Evolutionary conservation across 176 grass and related monocot species (phyloP), one percentile per base, ranked within the genome.

Genomic region (Oryza punctata): DNA sequence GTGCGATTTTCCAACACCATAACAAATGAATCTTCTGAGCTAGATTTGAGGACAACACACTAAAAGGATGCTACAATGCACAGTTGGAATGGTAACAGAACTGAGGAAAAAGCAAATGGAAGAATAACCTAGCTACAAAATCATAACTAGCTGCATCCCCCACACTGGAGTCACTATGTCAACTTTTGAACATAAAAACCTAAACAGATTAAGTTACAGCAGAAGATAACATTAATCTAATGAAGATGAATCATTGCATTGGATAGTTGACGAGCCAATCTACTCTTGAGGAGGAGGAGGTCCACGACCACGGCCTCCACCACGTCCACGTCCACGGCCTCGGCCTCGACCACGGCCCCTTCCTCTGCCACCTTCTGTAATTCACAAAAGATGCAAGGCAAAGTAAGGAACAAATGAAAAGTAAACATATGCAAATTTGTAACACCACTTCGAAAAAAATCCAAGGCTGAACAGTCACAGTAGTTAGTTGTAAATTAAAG

Each of bases 91-190:
- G 16, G 32, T 73, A 79, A 19, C 38, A 65, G n/a, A 12, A 82
- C 29, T 76, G 74, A 75, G 15, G 63, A 13, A 85, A 79, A 83
- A 19, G 57, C 24, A 86, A 86, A 92, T 77, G 78, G 86, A 91
- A 82, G 79, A 89, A 89, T 75, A 80, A 89, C 83, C 90, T 92
- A 92, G 79, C 87, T 92, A 92, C 90, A 89, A 92, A 86, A 92
- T 82, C 63, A 89, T 88, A 92, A 92, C 90, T 83, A 89, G 90
- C 65, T 75, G 79, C 77, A 91, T 85, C 81, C 83, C 50, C 74
- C 86, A 84, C 75, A 84, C 30, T 70, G 49, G 28, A 83, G 70
- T 76, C 64, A 44, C 75, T 90, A 86, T 87, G 78, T 81, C 70
- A 89, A 77, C 6, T 57, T 76, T 74, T 75, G 10, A 87, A 76